Evolutionary conservation across 2,329 filamentous ascomycete genomes (phyloP).

Genomic region (Pseudogymnoascus sp.): DNA sequence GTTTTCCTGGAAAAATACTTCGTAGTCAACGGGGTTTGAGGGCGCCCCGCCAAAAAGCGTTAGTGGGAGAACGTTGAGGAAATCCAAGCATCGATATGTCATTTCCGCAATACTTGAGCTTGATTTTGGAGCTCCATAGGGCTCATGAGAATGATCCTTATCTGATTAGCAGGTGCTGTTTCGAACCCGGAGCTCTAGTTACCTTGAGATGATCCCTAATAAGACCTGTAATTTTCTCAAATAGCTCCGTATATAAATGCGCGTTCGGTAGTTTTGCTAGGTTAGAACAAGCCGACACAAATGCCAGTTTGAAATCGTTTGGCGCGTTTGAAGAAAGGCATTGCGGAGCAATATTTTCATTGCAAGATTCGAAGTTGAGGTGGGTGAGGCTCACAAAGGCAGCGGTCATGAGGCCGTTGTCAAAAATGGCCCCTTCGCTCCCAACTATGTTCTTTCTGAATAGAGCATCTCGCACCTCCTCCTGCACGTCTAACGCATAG

Average conservation of each 20-base stretch:
- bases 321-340: slow-evolving; percentile 55
- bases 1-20: slow-evolving; percentile 30
- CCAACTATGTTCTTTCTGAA: slow-evolving; percentile 48
- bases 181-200: slow-evolving; percentile 15
- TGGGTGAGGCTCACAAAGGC: slow-evolving; percentile 60
- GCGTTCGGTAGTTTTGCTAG: slow-evolving; percentile 50
- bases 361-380: slow-evolving; percentile 53
- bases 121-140: slow-evolving; percentile 36
- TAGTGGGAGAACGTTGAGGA: slow-evolving; percentile 49
- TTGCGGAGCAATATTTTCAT: slow-evolving; percentile 49
- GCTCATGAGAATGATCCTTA: slow-evolving; percentile 30
- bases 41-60: slow-evolving; percentile 42
- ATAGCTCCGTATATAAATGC: slow-evolving; percentile 48
- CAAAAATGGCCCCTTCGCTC: slow-evolving; percentile 47
- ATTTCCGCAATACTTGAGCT: slow-evolving; percentile 39
- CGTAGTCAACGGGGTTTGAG: slow-evolving; percentile 31
- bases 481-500: slow-evolving; percentile 64
- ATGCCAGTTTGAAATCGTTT: slow-evolving; percentile 54
- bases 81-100: slow-evolving; percentile 49
- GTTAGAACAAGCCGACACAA: slow-evolving; percentile 57
- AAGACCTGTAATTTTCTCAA: slow-evolving; percentile 49
- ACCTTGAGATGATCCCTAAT: slow-evolving; percentile 54
- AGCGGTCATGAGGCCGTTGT: slow-evolving; percentile 59
- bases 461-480: slow-evolving; percentile 60
- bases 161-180: not conserved